Conservation (phyloP, 805 yeast species). For the Candida pseudoglaebosa region DNA sequence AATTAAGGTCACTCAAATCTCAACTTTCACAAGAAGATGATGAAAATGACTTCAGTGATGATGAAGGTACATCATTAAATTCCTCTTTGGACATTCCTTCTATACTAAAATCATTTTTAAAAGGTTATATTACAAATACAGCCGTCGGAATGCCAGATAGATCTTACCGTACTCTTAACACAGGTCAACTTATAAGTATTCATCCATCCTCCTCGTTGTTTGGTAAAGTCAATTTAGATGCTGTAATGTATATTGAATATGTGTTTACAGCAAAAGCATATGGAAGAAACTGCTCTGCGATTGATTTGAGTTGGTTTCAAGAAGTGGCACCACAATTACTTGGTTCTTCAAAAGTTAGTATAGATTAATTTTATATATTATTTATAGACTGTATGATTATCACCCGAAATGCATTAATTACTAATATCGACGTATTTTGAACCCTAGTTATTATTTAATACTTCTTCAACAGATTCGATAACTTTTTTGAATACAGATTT, state of each 20-base stretch:
- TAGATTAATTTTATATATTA: constrained; percentile 12
- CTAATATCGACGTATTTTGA: background rate
- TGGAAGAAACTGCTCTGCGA: constrained; percentile 81
- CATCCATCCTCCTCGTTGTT: constrained; percentile 90
- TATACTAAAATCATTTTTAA: constrained; percentile 72
- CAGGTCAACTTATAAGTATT: constrained; percentile 80
- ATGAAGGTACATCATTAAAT: constrained; percentile 16
- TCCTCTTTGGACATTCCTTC: constrained; percentile 47
- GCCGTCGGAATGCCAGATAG: constrained; percentile 96
- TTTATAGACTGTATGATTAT: background rate
- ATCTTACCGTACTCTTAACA: constrained; percentile 78
- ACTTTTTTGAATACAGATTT: constrained; percentile 46
- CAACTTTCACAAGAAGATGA: constrained; percentile 19
- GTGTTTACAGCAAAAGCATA: constrained; percentile 92
- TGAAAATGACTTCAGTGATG: constrained; percentile 15
- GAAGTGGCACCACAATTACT: constrained; percentile 69
- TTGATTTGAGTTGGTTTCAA: constrained; percentile 82
- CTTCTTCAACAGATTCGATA: constrained; percentile 41
- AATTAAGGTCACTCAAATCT: constrained; percentile 19
- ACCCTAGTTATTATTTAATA: constrained; percentile 12
- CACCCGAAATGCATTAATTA: background rate
- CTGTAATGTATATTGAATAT: constrained; percentile 90
- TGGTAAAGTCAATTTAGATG: constrained; percentile 70
- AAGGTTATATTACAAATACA: constrained; percentile 81
- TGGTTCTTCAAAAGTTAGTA: constrained; percentile 36